These are phyloP conservation scores for Piper betle DNA, from an alignment of 164 flowering plant species.

Conservation along the genomic window DNA sequence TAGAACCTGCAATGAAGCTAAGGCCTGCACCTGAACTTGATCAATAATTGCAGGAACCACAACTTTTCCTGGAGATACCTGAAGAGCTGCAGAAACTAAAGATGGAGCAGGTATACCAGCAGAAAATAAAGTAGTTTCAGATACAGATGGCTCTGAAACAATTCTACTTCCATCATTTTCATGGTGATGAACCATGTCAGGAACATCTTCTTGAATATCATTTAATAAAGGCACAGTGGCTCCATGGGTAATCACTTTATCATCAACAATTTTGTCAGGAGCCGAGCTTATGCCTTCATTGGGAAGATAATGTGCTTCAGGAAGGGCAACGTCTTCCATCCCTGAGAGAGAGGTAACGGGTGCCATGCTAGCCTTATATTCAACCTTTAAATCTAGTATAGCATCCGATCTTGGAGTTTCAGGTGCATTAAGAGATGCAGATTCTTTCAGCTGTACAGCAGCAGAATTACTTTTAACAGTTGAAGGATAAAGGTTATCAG, in stretches of 20 bases:
- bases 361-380: constrained; percentile 13
- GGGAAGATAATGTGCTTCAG: constrained; percentile 15
- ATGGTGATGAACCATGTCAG: constrained; percentile 14
- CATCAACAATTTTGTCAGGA: constrained; percentile 7
- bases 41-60: constrained; percentile 83
- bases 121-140: constrained; percentile 36
- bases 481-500: constrained; percentile 13
- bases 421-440: constrained; percentile 15
- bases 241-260: neutral
- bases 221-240: constrained; percentile 2
- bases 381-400: constrained; percentile 16
- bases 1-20: constrained; percentile 79
- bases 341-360: constrained; percentile 12
- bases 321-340: constrained; percentile 16
- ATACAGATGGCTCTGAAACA: constrained; percentile 21
- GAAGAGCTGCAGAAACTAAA: constrained; percentile 67
- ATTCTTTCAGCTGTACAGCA: constrained; percentile 12
- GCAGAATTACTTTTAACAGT: constrained; percentile 16
- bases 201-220: constrained; percentile 22
- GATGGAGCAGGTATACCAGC: constrained; percentile 96
- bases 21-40: constrained; percentile 79
- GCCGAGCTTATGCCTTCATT: constrained; percentile 17
- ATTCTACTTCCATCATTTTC: constrained; percentile 22
- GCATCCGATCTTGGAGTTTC: constrained; percentile 20
- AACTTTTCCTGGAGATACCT: constrained; percentile 79